Percentiles rank a stretch among this genome's conserved stretches.
phyloP scores from a whole-genome alignment of 1,284 basidiomycete species.

The Earliella scabrosa region DNA sequence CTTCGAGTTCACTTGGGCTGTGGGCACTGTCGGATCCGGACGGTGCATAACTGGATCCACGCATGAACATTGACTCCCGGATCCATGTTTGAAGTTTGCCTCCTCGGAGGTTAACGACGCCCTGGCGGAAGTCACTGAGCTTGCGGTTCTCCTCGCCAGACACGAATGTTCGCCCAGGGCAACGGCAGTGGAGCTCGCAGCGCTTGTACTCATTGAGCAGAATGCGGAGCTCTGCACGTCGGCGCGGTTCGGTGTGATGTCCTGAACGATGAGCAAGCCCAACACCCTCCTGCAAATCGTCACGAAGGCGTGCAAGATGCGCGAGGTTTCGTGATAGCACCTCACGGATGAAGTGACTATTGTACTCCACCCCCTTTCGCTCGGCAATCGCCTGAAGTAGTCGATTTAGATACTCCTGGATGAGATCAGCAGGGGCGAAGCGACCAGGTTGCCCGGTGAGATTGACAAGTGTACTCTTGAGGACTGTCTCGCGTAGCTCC shows the following conservation, averaged over 20 bases:
- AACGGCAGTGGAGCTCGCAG: neutral
- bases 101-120: neutral
- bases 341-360: neutral
- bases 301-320: neutral
- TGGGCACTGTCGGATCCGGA: too few relatives aligned
- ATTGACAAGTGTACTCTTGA: neutral
- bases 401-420: slow-evolving; percentile 3
- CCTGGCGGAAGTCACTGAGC: neutral
- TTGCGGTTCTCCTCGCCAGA: neutral
- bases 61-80: neutral
- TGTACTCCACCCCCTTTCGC: neutral
- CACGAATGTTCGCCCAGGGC: neutral
- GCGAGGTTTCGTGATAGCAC: neutral
- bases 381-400: neutral
- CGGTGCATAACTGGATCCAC: neutral
- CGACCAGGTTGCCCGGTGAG: neutral
- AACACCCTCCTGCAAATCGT: neutral
- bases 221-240: neutral
- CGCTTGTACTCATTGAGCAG: neutral
- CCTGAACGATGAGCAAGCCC: neutral
- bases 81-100: neutral
- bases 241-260: neutral
- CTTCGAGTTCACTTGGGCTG: too few relatives aligned
- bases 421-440: neutral
- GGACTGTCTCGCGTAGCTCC: neutral